Conservation (phyloP, 2,329 filamentous ascomycete genomes). For the Cladosporium velox region DNA sequence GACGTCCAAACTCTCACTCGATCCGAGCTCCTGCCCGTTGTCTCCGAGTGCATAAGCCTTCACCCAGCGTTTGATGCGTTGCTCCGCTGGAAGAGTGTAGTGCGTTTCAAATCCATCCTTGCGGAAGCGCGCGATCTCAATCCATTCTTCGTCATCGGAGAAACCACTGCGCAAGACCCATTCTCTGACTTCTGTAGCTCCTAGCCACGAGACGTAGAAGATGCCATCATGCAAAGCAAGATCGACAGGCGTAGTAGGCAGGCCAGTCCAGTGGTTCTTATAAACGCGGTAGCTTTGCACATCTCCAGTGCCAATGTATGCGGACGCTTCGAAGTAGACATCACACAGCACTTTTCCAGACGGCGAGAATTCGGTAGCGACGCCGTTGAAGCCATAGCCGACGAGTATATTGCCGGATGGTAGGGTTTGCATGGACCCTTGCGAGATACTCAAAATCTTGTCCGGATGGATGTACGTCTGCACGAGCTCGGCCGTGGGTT, state of each 20-base stretch:
- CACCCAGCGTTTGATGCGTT: conserved; percentile 29
- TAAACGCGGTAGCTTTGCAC: conserved; percentile 55
- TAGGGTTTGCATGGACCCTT: conserved; percentile 56
- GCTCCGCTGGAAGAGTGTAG: conserved; percentile 26
- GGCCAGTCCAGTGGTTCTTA: conserved; percentile 52
- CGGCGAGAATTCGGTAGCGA: conserved; percentile 43
- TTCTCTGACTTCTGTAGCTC: conserved; percentile 46
- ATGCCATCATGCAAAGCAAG: conserved; percentile 32
- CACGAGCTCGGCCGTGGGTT: conserved; percentile 35
- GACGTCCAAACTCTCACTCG: conserved; percentile 24
- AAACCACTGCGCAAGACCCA: conserved; percentile 50
- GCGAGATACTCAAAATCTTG: conserved; percentile 46
- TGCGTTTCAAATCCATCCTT: conserved; percentile 46
- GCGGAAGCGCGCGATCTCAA: conserved; percentile 24
- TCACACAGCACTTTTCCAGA: conserved; percentile 56
- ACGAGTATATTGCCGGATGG: conserved; percentile 50
- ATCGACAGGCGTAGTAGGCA: conserved; percentile 31
- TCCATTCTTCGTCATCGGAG: conserved; percentile 20
- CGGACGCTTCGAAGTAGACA: conserved; percentile 44
- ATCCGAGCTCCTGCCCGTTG: conserved; percentile 24
- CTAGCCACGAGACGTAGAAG: conserved; percentile 59
- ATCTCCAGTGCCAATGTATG: conserved; percentile 41
- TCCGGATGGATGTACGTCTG: conserved; percentile 30
- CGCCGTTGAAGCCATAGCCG: conserved; percentile 53
- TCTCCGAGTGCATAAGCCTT: conserved; percentile 34